Base-by-base conservation (phyloP, 2,329 filamentous ascomycete genomes). In the Apiospora sp. region DNA sequence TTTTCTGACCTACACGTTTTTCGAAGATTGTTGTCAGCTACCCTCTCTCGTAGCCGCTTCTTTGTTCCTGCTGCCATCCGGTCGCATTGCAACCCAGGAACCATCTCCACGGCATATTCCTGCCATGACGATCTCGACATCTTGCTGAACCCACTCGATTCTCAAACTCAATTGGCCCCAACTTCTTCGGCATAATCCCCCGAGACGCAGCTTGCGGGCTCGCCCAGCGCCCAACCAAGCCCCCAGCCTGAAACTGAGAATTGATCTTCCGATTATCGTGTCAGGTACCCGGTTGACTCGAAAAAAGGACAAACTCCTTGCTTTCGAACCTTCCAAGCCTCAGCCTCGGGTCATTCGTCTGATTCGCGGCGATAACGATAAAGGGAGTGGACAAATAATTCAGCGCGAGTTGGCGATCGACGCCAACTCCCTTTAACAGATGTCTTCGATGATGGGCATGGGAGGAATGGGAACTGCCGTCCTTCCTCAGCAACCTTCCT, bases 401-500 rank as follows among this genome's bases (percentile, higher is more conserved):
- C 30, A 34, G 41, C 27, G 67, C 67, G 67, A 46, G 67, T 82
- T 82, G 72, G 79, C 79, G 71, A 80, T 81, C 68, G 43, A 30
- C 61, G 69, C 69, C 46, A 54, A 70, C 67, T 71, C 70, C 48
- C 48, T 58, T 27, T 43, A 30, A 58, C 34, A 67, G 58, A 73
- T 73, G 72, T 71, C 72, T 51, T 68, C 61, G 10, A 72, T 71
- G 68, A 77, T 80, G 71, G 77, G 78, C 67, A 72, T 78, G 68
- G 79, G 78, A 68, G 77, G 76, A 49, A 80, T 80, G 77, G 79
- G 77, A 67, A 75, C 79, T 72, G 75, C 79, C 61, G 74, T 78
- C 64, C 76, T 80, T 44, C 76, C 78, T 34, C 71, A 71, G 24
- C 58, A 61, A 61, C 75, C 76, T 74, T 77, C 78, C 68, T 75